Base-by-base conservation (phyloP, 805 yeast genomes). In the Myxozyma nipponensis region DNA sequence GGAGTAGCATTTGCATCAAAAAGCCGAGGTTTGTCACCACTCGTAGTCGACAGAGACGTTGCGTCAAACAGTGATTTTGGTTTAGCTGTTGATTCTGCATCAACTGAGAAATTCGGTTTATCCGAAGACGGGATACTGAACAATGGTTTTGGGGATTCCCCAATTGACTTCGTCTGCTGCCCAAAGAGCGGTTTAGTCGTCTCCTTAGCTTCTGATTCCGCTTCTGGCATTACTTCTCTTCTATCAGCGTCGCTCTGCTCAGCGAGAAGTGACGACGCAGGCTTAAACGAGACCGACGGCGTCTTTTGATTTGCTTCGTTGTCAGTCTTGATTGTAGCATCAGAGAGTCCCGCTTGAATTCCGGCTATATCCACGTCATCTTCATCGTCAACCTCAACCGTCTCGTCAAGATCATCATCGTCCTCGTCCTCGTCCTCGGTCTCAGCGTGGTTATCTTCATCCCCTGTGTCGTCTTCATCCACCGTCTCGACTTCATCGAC, bases 301-400 rank as follows among this genome's bases (percentile, higher is more conserved):
- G 7, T 13, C 32, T 28, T 23, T 19, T 23, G 30, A n/a, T 19
- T 39, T 26, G 13, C 42, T 23, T 39, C 25, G 28, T 23, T 23
- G 22, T 18, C 25, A 23, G 2, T 39, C 28, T 15, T n/a, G n/a
- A n/a, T n/a, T n/a, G n/a, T n/a, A n/a, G n/a, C n/a, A n/a, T n/a
- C n/a, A 19, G 24, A n/a, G 10, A 46, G 10, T 17, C 25, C 22
- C 24, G 35, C 2, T 19, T 41, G n/a, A 19, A n/a, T 39, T 19
- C 50, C 58, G 22, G 36, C 53, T n/a, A 47, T 62, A 13, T 37
- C 23, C 26, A 30, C 39, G 2, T 42, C 42, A 17, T 49, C 26
- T 15, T 25, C 26, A 19, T 21, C 37, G 19, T 44, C 54, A 10
- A 41, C 40, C 28, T 39, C 45, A 22, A 39, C 44, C 21, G 22